These are phyloP conservation scores for Mycena venus DNA, from an alignment of 768 basidiomycete genomes.

Conservation along the genomic window DNA sequence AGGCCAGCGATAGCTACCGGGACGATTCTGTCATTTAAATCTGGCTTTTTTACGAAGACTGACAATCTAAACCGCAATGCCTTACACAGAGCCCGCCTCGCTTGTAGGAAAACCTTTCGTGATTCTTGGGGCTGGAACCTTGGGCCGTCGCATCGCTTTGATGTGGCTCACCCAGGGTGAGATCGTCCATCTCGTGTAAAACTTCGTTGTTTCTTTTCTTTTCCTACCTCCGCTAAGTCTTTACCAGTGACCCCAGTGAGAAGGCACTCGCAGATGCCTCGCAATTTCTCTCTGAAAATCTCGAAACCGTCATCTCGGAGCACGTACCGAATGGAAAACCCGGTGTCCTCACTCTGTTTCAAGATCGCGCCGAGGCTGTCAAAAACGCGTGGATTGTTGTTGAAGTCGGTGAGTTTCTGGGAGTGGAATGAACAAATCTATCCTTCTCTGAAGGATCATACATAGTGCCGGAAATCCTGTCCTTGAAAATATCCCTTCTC, in stretches of 20 bases:
- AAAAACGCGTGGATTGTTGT: constrained; percentile 32
- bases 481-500: constrained; percentile 25
- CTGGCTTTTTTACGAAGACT: too few relatives aligned
- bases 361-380: constrained; percentile 20
- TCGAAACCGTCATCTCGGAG: neutral
- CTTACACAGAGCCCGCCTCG: constrained; percentile 17
- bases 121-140: constrained; percentile 25
- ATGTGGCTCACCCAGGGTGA: constrained; percentile 35
- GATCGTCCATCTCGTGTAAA: constrained; percentile 29
- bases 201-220: neutral
- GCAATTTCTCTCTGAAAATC: constrained; percentile 10
- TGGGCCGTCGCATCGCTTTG: constrained; percentile 31
- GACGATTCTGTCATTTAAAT: too few relatives aligned
- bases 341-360: constrained; percentile 7
- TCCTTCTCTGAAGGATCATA: too few relatives aligned
- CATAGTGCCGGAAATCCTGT: constrained; percentile 28
- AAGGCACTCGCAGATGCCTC: constrained; percentile 23
- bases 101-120: constrained; percentile 24
- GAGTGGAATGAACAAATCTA: too few relatives aligned
- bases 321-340: constrained; percentile 19
- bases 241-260: constrained; percentile 20
- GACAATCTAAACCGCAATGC: too few relatives aligned
- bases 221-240: neutral
- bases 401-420: constrained; percentile 30
- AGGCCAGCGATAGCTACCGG: too few relatives aligned